phyloP scores from a whole-genome alignment of 371 early-diverging fungal genomes.

The Entomophthora muscae region DNA sequence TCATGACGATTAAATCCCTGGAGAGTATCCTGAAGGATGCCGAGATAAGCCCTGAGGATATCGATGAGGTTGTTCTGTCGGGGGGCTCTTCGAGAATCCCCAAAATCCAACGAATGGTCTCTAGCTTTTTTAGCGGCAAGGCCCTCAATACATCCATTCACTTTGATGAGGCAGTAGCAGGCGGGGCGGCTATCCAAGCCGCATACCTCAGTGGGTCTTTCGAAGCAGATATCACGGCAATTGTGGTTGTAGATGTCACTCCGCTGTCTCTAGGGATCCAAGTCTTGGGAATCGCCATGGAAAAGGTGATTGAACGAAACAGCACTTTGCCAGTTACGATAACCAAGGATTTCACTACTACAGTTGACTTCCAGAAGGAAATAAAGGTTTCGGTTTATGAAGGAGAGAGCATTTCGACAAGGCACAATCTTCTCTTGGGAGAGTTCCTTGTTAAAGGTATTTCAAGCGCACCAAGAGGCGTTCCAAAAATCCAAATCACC shows the following conservation, averaged over 20 bases:
- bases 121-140: constrained; percentile 77
- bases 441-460: constrained; percentile 93
- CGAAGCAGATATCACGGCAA: constrained; percentile 16
- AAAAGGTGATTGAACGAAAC: constrained; percentile 89
- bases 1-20: constrained; percentile 94
- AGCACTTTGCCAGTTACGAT: constrained; percentile 94
- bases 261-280: constrained; percentile 89
- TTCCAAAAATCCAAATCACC: constrained; percentile 95
- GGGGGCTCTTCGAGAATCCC: constrained; percentile 99
- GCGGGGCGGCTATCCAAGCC: constrained; percentile 98
- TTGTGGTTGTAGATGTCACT: constrained; percentile 65
- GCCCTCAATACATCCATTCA: constrained; percentile 90
- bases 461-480: constrained; percentile 91
- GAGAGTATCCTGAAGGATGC: constrained; percentile 96
- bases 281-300: constrained; percentile 96
- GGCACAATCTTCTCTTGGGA: constrained; percentile 91
- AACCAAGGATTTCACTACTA: constrained; percentile 95
- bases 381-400: constrained; percentile 97
- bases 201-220: constrained; percentile 80
- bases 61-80: constrained; percentile 96
- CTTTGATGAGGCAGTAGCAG: constrained; percentile 99
- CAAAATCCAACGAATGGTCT: constrained; percentile 86
- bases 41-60: constrained; percentile 59
- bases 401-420: constrained; percentile 92
- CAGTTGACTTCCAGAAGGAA: constrained; percentile 93